Evolutionary conservation across 345 rosid species (phyloP), one percentile per base, ranked within the genome.

Genomic region (Gynandropsis gynandra): DNA sequence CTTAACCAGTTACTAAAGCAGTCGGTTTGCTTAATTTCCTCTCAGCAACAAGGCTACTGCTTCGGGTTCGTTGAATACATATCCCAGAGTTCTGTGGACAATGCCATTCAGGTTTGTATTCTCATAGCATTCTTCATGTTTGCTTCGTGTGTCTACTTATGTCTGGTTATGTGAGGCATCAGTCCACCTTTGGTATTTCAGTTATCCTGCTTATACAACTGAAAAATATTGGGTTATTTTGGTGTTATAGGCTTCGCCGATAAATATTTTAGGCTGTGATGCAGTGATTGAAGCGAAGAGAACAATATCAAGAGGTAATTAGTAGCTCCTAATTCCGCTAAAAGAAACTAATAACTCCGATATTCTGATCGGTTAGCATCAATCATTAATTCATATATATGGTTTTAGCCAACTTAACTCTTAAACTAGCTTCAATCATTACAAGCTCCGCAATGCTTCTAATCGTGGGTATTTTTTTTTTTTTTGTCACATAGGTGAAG

Each of bases 251-350:
- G 80, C 85, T 41, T 76, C 89, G 16, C 79, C 82, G 0, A 49
- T 81, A 44, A 65, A 32, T 4, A 51, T 81, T n/a, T 72, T 72
- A 24, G 79, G 65, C 35, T 72, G 52, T 14, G 65, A 58, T 56
- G 85, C 77, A 15, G 63, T 66, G 39, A 69, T 81, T 1, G 85
- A 81, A 63, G 64, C 66, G 68, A 81, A 81, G 72, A 74, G 75
- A 68, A 63, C 73, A 31, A 67, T 65, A 9, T 45, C 62, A 37
- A 76, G 77, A 68, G 85, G 88, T 66, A 55, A 69, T 37, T 48
- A 15, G 20, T 54, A 50, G 14, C 18, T n/a, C n/a, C n/a, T n/a
- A n/a, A n/a, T n/a, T n/a, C n/a, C n/a, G n/a, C n/a, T n/a, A n/a
- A n/a, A n/a, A n/a, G n/a, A n/a, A n/a, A n/a, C n/a, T n/a, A n/a